A percentile compares a stretch with the other conserved stretches of the same genome.
These are phyloP conservation scores for Fusarium albidum DNA, from an alignment of 2,329 filamentous ascomycete species.

Conservation along the genomic window DNA sequence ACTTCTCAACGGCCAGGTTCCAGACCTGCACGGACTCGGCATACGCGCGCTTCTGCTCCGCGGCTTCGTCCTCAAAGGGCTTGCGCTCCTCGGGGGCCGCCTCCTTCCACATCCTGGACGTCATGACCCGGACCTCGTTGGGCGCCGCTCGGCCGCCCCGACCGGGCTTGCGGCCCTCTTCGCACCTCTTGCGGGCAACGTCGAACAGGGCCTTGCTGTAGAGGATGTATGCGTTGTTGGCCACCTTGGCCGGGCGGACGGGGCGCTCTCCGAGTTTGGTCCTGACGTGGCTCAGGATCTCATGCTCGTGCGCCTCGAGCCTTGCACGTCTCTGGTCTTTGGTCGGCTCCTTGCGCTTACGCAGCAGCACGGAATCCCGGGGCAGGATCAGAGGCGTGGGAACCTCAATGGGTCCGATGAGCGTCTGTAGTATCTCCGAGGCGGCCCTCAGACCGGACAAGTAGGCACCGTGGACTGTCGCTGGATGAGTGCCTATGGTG, in stretches of 20 bases:
- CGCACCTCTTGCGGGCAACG: conserved; percentile 65
- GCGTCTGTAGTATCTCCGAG: conserved; percentile 80
- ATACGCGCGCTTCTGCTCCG: conserved; percentile 74
- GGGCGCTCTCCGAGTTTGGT: conserved; percentile 77
- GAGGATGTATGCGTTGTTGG: conserved; percentile 86
- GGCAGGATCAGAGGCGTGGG: conserved; percentile 78
- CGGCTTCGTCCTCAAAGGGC: conserved; percentile 80
- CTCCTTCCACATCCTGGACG: conserved; percentile 92
- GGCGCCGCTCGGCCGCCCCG: conserved; percentile 70
- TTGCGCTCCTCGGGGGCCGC: conserved; percentile 73
- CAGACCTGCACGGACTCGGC: conserved; percentile 65
- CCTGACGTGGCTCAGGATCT: conserved; percentile 60
- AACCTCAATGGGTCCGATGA: conserved; percentile 83
- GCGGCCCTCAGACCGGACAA: conserved; percentile 91
- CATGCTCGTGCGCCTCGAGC: conserved; percentile 64
- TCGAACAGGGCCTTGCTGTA: conserved; percentile 84
- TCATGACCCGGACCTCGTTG: conserved; percentile 85
- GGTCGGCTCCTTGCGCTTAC: conserved; percentile 64
- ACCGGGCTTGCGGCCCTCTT: conserved; percentile 68
- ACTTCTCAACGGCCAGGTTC: conserved; percentile 69
- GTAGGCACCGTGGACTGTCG: conserved; percentile 96
- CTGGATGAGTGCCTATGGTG: conserved; percentile 93
- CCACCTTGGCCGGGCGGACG: conserved; percentile 73
- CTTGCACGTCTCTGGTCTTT: conserved; percentile 61
- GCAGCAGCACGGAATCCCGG: conserved; percentile 60